Percentiles rank a stretch among this genome's conserved stretches.
These are phyloP conservation scores for Mrakia gelida DNA, from an alignment of 768 basidiomycete genomes.

Conservation along the genomic window DNA sequence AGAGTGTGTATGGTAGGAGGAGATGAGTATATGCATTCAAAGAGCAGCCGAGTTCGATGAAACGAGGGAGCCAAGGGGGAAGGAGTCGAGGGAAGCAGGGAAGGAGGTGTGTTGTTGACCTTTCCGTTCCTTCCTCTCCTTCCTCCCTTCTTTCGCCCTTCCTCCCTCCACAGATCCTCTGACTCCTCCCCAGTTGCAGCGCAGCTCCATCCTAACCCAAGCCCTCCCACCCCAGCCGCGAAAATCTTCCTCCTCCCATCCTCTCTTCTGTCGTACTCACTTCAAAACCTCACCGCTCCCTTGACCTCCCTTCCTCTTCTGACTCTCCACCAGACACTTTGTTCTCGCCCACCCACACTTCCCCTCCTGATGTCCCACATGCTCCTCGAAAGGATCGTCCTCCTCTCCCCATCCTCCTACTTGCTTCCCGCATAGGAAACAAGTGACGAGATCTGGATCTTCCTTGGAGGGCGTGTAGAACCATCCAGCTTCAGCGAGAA, in stretches of 20 bases:
- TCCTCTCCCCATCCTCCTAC: constrained; percentile 77
- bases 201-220: no score
- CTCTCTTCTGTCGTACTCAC: not conserved
- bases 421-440: constrained; percentile 77
- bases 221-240: not conserved
- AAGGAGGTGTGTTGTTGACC: constrained; percentile 5
- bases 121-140: not conserved
- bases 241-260: constrained; percentile 16
- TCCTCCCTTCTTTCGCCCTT: not conserved
- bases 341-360: constrained; percentile 78
- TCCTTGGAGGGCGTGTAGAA: constrained; percentile 64
- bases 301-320: constrained; percentile 32
- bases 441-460: constrained; percentile 68
- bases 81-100: not conserved
- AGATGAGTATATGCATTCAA: not conserved
- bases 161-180: not conserved
- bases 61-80: not conserved
- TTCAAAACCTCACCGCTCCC: not conserved
- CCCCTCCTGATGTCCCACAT: constrained; percentile 61
- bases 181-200: not conserved
- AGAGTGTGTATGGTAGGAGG: not conserved
- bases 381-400: constrained; percentile 83
- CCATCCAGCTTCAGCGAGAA: constrained; percentile 84
- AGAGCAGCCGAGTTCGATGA: no score
- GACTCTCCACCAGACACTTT: constrained; percentile 57